Evolutionary conservation across 129 eudicot genomes (phyloP).

Genomic region (Calendula officinalis): DNA sequence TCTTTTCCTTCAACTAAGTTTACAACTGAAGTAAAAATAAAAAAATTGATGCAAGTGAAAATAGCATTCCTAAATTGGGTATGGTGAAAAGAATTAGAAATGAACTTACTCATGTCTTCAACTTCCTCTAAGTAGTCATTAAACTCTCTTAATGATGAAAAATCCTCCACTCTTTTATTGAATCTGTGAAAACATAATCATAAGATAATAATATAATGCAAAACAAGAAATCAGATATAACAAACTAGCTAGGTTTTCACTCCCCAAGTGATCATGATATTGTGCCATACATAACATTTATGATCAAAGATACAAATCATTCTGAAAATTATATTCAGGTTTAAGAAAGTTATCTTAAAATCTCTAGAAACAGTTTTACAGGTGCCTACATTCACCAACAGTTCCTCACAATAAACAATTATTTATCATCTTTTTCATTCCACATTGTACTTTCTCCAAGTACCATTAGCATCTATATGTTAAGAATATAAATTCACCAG

Average conservation of each 20-base stretch:
- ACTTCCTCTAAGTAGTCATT: conserved; percentile 95
- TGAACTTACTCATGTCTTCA: conserved; percentile 86
- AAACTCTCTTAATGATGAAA: conserved; percentile 72
- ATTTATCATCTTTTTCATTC: background rate
- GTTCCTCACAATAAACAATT: background rate
- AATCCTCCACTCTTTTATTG: conserved; percentile 87
- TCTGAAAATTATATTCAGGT: background rate
- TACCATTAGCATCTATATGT: background rate
- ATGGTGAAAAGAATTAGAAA: conserved; percentile 3
- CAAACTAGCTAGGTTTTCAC: too few relatives aligned
- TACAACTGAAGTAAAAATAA: conserved; percentile 33
- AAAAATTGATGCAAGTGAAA: conserved; percentile 21
- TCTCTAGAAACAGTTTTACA: background rate
- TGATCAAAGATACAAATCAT: background rate
- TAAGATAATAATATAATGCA: conserved; percentile 19
- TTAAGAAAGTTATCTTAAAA: background rate
- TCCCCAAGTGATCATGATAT: background rate
- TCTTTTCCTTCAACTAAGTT: conserved; percentile 71
- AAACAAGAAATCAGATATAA: background rate
- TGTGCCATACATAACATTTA: background rate
- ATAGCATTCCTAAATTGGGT: conserved; percentile 1
- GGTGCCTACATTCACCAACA: background rate
- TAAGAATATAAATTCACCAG: background rate
- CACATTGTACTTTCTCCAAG: background rate
- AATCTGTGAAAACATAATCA: conserved; percentile 42